These are phyloP conservation scores for Actinidia chinensis DNA, from an alignment of 179 eudicot species.

Conservation along the genomic window DNA sequence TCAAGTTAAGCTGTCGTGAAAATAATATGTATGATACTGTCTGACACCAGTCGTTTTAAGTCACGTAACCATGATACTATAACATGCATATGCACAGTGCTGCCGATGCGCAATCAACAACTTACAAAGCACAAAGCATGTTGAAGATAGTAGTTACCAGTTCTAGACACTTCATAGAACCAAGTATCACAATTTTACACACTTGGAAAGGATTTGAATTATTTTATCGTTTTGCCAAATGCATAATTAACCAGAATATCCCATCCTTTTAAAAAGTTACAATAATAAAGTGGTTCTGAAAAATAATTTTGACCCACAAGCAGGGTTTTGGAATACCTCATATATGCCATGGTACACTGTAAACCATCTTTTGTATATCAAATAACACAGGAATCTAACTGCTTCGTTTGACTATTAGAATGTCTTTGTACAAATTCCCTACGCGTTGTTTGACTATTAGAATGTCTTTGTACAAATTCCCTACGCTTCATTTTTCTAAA, in stretches of 20 bases:
- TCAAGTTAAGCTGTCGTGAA: not conserved
- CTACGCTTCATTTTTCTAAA: not conserved
- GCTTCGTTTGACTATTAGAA: not conserved
- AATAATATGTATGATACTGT: not conserved
- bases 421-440: not conserved
- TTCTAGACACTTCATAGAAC: not conserved
- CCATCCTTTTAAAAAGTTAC: not conserved
- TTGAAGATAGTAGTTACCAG: not conserved
- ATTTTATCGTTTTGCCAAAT: not conserved
- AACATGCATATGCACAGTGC: not conserved
- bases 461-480: not conserved
- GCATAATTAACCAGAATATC: not conserved
- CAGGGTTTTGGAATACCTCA: not conserved
- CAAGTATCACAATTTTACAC: not conserved
- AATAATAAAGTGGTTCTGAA: not conserved
- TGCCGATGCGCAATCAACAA: not conserved
- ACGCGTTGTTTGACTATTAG: not conserved
- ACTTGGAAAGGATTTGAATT: not conserved
- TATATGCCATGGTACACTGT: not conserved
- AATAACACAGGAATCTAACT: not conserved
- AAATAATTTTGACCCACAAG: not conserved
- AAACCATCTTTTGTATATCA: not conserved
- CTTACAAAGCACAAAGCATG: not conserved
- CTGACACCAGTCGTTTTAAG: not conserved
- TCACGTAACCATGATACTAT: not conserved